These are phyloP conservation scores for Erodium texanum DNA, from an alignment of 441 rosid genomes.

Conservation along the genomic window DNA sequence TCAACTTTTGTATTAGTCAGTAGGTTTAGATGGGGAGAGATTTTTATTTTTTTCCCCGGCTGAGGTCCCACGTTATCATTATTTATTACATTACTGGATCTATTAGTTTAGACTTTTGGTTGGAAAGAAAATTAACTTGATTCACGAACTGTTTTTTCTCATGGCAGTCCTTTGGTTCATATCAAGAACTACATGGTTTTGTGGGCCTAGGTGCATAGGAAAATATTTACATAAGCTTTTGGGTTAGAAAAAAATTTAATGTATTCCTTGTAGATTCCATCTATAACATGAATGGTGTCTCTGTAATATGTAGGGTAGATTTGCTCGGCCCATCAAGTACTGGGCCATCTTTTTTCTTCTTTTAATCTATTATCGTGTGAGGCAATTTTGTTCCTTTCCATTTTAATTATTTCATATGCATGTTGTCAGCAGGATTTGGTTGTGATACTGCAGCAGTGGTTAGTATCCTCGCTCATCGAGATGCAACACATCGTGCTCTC, in stretches of 20 bases:
- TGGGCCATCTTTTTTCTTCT: not conserved
- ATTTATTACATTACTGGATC: too few relatives aligned
- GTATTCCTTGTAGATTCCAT: not conserved
- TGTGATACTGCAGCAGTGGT: constrained; percentile 43
- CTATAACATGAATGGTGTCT: not conserved
- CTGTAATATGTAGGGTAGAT: not conserved
- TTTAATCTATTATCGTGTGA: not conserved
- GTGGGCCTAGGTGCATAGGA: too few relatives aligned
- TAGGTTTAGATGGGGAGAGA: not conserved
- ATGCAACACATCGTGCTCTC: constrained; percentile 39
- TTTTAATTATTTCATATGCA: not conserved
- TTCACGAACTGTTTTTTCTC: too few relatives aligned
- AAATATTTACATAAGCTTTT: too few relatives aligned
- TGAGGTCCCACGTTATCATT: too few relatives aligned
- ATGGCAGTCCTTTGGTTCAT: too few relatives aligned
- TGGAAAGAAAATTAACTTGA: not conserved
- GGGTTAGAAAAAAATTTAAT: too few relatives aligned
- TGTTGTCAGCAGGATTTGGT: constrained; percentile 36
- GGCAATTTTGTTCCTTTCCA: not conserved
- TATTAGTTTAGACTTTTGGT: not conserved
- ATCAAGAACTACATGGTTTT: too few relatives aligned
- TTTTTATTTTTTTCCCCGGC: not conserved
- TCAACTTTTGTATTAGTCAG: too few relatives aligned
- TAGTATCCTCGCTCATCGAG: constrained; percentile 49
- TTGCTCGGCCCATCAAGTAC: not conserved